Evolutionary conservation across 2,329 filamentous ascomycete species (phyloP).

Genomic region (Pseudocercospora fuligena): DNA sequence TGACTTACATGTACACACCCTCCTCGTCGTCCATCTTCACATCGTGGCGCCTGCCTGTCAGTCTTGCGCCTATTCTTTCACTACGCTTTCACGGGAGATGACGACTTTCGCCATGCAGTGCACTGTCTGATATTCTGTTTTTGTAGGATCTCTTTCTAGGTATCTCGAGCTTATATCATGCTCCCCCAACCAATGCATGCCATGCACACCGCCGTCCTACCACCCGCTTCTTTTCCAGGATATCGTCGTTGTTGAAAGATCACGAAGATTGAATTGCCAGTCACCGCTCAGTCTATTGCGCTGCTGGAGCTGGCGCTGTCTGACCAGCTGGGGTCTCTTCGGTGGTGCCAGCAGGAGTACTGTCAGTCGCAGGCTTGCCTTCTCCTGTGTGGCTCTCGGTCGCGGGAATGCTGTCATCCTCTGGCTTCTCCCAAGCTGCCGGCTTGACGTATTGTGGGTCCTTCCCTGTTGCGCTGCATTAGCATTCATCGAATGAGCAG

Average conservation of each 20-base stretch:
- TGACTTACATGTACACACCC: too few species aligned
- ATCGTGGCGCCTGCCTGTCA: not conserved
- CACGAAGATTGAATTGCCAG: not conserved
- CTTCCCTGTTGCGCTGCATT: constrained; percentile 51
- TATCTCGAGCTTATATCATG: constrained; percentile 1
- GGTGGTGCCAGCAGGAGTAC: constrained; percentile 26
- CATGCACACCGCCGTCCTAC: constrained; percentile 17
- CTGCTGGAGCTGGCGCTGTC: constrained; percentile 27
- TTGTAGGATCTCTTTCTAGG: not conserved
- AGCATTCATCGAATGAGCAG: constrained; percentile 13
- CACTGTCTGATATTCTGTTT: constrained; percentile 8
- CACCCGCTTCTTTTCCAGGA: constrained; percentile 9
- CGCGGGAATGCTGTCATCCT: constrained; percentile 39
- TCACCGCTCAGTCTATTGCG: constrained; percentile 21
- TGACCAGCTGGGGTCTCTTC: constrained; percentile 33
- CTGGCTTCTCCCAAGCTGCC: constrained; percentile 53
- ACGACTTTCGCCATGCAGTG: not conserved
- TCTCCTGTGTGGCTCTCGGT: constrained; percentile 39
- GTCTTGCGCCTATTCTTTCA: not conserved
- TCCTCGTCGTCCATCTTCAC: too few species aligned
- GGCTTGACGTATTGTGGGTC: constrained; percentile 70
- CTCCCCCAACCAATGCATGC: not conserved
- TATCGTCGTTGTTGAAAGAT: not conserved
- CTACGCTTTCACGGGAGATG: not conserved
- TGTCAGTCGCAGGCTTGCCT: constrained; percentile 33